Evolutionary conservation across 23 red algal species (phyloP), one percentile per base, ranked within the genome.

Genomic region (Cyanidiococcus yangmingshanensis): DNA sequence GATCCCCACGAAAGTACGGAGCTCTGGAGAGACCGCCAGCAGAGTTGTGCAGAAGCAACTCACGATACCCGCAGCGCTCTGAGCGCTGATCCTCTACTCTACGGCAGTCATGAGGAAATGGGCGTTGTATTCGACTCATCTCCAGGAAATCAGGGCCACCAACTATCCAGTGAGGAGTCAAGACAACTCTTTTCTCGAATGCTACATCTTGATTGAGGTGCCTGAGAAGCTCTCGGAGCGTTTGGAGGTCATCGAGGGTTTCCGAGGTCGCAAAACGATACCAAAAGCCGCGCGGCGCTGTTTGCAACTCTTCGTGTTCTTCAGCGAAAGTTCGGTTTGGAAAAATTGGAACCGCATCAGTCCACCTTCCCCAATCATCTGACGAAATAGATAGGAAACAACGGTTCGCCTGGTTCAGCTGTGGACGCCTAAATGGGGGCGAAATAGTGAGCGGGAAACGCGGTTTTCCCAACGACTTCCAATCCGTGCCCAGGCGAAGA

Each of bases 111-210:
- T 2, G 38, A 0, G 2, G 0, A 18, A 50, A 0, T 40, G 37
- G 68, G 67, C 18, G 67, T 12, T 63, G 57, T 27, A 75, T 77
- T 30, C 37, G 36, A 3, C 68, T 59, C 87, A 90, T 90, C 39
- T 75, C 87, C 0, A 37, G 39, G 41, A 90, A 84, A 68, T 90
- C 79, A 0, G 87, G 87, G 7, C 87, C 87, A 57, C 74, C 81
- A 37, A 90, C 87, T 24, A 90, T 84, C 40, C 63, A 90, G 76
- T 84, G 82, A 31, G 87, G 87, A 0, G 87, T 90, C 0, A 90
- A 30, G 39, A 90, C 87, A n/a, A 77, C 77, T 25, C 57, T 58
- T 3, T 77, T 68, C 12, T 76, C 75, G 39, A 37, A 75, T 35
- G 80, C 35, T 25, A 67, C 75, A 36, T 59, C 82, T 3, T 39